These are phyloP conservation scores for Macrolepiota dolichaula DNA, from an alignment of 768 basidiomycete genomes.

Conservation along the genomic window DNA sequence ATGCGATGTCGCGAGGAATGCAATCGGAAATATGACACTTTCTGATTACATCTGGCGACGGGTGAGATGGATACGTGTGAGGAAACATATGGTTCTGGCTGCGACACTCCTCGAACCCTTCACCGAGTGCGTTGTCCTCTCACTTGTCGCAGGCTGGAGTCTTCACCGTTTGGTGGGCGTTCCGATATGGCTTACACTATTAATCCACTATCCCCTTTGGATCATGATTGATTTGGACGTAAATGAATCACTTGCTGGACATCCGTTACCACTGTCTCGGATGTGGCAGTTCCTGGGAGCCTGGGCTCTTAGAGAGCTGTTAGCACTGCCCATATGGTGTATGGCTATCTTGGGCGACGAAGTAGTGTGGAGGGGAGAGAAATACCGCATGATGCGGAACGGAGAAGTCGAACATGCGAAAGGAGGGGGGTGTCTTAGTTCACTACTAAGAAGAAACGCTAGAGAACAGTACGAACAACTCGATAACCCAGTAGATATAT, in stretches of 20 bases:
- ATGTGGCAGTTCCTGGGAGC: constrained; percentile 65
- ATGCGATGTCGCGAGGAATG: constrained; percentile 85
- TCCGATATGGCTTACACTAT: constrained; percentile 51
- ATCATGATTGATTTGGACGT: constrained; percentile 80
- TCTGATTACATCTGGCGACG: constrained; percentile 84
- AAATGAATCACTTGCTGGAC: constrained; percentile 70
- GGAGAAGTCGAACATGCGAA: constrained; percentile 56
- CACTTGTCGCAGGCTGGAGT: constrained; percentile 59
- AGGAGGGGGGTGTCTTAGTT: constrained; percentile 14
- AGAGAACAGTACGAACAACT: constrained; percentile 32
- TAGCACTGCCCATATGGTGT: constrained; percentile 87
- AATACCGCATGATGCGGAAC: constrained; percentile 69
- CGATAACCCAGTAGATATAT: constrained; percentile 10
- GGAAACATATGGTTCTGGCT: constrained; percentile 87
- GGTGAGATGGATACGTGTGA: constrained; percentile 94
- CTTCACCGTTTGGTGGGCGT: constrained; percentile 46
- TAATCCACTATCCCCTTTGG: constrained; percentile 67
- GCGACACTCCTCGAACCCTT: constrained; percentile 91
- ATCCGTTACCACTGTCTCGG: constrained; percentile 47
- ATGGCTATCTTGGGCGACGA: constrained; percentile 78
- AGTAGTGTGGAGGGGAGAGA: constrained; percentile 84
- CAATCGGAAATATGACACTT: constrained; percentile 85
- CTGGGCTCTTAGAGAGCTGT: constrained; percentile 76
- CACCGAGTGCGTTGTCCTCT: constrained; percentile 80
- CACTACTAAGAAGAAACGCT: constrained; percentile 23